Conservation (phyloP, 2,329 filamentous ascomycete genomes). For the Xylaria sp. region DNA sequence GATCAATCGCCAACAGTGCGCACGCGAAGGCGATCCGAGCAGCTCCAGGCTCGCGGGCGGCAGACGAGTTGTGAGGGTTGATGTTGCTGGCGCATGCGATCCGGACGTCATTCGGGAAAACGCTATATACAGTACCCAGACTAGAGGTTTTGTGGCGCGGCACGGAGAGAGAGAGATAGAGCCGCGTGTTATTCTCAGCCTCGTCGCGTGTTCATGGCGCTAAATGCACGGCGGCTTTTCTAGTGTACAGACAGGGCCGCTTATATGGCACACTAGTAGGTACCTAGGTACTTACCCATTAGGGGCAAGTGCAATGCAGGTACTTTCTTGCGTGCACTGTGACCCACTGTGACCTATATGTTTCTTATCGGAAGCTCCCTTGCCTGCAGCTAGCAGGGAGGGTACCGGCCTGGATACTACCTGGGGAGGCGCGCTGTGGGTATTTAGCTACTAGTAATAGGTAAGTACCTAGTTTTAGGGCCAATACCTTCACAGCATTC, state of each 20-base stretch:
- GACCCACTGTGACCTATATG: background rate
- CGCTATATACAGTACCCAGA: background rate
- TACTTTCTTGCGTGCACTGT: background rate
- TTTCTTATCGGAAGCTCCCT: conserved; percentile 22
- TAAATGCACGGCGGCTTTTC: conserved; percentile 5
- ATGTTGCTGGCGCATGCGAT: conserved; percentile 27
- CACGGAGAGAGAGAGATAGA: conserved; percentile 14
- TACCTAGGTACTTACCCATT: background rate
- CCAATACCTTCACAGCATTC: background rate
- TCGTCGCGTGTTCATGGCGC: conserved; percentile 42
- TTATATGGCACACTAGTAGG: background rate
- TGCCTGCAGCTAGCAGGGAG: background rate
- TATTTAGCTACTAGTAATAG: background rate
- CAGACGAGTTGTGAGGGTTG: conserved; percentile 8
- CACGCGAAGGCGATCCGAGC: conserved; percentile 30
- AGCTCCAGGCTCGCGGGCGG: conserved; percentile 32
- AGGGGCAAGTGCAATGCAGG: background rate
- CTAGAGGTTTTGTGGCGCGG: conserved; percentile 34
- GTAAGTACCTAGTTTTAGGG: background rate
- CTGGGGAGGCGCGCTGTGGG: no score
- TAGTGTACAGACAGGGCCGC: background rate
- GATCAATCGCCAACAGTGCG: conserved; percentile 28
- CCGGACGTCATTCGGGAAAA: conserved; percentile 26
- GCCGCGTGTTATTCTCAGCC: conserved; percentile 42
- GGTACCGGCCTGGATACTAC: no score